Base-by-base conservation (phyloP, 768 basidiomycete genomes). In the Boletus tylopilopsis region DNA sequence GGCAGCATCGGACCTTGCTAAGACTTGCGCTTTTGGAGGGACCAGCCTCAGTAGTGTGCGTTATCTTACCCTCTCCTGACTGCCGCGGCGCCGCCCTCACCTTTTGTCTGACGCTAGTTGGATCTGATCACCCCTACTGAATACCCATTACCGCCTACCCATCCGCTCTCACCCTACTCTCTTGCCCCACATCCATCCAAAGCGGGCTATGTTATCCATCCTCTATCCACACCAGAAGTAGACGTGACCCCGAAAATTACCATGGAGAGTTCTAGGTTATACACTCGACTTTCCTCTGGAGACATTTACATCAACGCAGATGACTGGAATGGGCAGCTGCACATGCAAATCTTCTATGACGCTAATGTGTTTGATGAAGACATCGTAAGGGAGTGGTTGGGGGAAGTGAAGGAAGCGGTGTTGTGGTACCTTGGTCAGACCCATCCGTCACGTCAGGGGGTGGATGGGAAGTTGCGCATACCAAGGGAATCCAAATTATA, bases 381-480 rank as follows among this genome's bases (percentile, higher is more conserved):
- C 1, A 51, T 73, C 9, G 68, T 78, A 6, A 56, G 46, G 8
- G 79, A 79, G 59, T 81, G 77, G 76, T 49, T 82, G 42, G 58
- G 64, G 9, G 79, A 82, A 51, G 67, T 78, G 5, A 65, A 54
- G 30, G 56, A 47, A 10, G 74, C 71, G 0, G 50, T 67, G 10
- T 29, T 62, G 24, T 68, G 61, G 55, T 73, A 69, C 48, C 60
- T 69, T 11, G 59, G 70, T 19, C 51, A 29, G 45, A 44, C 51
- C 6, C 47, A 29, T 41, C 22, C 2, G 44, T 33, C 33, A 3
- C 19, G 15, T 32, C 18, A 2, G 45, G 19, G n/a, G n/a, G n/a
- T n/a, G n/a, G n/a, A n/a, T n/a, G n/a, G n/a, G n/a, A n/a, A n/a
- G n/a, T n/a, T n/a, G n/a, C n/a, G n/a, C n/a, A n/a, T n/a, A n/a